phyloP scores from a whole-genome alignment of 495 filamentous ascomycete species.

The Penicillium samsonianum region DNA sequence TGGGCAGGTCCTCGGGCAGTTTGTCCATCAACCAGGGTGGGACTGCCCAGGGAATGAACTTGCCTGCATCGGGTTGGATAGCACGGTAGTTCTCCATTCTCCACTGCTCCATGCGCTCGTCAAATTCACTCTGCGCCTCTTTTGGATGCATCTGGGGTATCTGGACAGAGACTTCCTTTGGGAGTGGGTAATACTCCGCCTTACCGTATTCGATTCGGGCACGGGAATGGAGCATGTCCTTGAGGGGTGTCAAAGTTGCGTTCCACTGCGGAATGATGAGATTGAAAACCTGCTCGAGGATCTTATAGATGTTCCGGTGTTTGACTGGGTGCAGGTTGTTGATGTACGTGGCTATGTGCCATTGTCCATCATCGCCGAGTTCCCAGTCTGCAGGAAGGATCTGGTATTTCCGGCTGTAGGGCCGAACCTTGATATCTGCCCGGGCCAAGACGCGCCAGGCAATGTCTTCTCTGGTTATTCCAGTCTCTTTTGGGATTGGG shows the following conservation, averaged over 20 bases:
- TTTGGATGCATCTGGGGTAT: conserved; percentile 21
- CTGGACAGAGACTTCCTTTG: conserved; percentile 19
- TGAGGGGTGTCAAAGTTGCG: conserved; percentile 42
- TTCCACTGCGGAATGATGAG: conserved; percentile 45
- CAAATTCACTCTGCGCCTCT: conserved; percentile 31
- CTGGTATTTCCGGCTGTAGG: conserved; percentile 39
- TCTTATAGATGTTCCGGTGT: conserved; percentile 34
- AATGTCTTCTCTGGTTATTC: conserved; percentile 38
- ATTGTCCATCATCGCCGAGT: conserved; percentile 30
- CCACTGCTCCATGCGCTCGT: conserved; percentile 31
- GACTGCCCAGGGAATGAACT: conserved; percentile 37
- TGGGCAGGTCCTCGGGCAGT: conserved; percentile 26
- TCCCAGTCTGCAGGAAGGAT: conserved; percentile 40
- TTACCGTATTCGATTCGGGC: conserved; percentile 36
- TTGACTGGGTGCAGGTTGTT: conserved; percentile 49
- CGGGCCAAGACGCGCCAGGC: conserved; percentile 44
- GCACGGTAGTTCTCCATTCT: conserved; percentile 24
- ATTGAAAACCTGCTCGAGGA: conserved; percentile 47
- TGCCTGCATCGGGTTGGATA: conserved; percentile 35
- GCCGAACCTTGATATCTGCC: conserved; percentile 31
- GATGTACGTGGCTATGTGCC: conserved; percentile 46
- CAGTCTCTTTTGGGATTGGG: conserved; percentile 28
- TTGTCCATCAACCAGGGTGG: conserved; percentile 30
- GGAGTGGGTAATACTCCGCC: conserved; percentile 33
- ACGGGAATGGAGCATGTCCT: conserved; percentile 35